Evolutionary conservation across 495 filamentous ascomycete species (phyloP).

Genomic region (Talaromyces ruber): DNA sequence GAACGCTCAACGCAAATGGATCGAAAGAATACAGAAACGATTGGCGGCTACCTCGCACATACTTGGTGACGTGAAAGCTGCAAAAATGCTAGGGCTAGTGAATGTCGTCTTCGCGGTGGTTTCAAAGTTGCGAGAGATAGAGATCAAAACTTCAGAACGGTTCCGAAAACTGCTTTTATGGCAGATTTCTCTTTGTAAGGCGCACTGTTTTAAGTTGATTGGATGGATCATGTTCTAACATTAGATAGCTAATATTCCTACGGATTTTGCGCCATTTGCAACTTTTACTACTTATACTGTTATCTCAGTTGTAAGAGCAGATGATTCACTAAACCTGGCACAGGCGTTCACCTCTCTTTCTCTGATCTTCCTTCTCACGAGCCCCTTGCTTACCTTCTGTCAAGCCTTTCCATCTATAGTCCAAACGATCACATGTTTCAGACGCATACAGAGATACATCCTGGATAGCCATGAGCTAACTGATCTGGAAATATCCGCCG

Average conservation of each 20-base stretch:
- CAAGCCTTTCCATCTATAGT: slow-evolving; percentile 37
- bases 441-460: slow-evolving; percentile 48
- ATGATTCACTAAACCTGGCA: slow-evolving; percentile 31
- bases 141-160: slow-evolving; percentile 13
- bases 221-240: background rate
- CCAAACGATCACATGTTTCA: slow-evolving; percentile 46
- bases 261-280: slow-evolving; percentile 25
- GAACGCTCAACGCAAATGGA: slow-evolving; percentile 22
- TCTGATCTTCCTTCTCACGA: slow-evolving; percentile 25
- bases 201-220: no score
- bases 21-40: slow-evolving; percentile 19
- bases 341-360: slow-evolving; percentile 29
- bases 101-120: slow-evolving; percentile 11
- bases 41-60: slow-evolving; percentile 16
- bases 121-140: slow-evolving; percentile 4
- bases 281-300: slow-evolving; percentile 35
- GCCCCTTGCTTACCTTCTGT: slow-evolving; percentile 20
- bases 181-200: slow-evolving; percentile 11
- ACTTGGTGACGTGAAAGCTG: slow-evolving; percentile 16
- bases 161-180: slow-evolving; percentile 11
- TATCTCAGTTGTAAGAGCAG: slow-evolving; percentile 26
- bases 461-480: background rate
- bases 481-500: background rate
- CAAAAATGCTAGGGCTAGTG: slow-evolving; percentile 34
- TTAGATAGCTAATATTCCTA: slow-evolving; percentile 10